Base-by-base conservation (phyloP, 176 grass and related monocot genomes). In the Oropetium thomaeum region DNA sequence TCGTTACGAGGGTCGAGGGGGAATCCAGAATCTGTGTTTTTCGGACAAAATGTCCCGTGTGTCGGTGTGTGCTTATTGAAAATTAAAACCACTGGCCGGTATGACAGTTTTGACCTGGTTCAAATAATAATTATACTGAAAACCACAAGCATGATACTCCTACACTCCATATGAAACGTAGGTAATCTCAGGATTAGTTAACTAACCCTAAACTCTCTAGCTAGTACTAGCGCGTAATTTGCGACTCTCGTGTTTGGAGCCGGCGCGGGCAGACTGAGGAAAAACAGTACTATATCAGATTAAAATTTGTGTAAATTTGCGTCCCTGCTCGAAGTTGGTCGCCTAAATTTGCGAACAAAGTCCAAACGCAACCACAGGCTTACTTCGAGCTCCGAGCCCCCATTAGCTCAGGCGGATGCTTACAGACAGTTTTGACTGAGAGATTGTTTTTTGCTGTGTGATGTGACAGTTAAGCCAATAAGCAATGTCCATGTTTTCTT, bases 231-330 rank as follows among this genome's bases (percentile, higher is more conserved):
- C 6, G 71, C 84, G 78, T 58, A 55, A 86, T 77, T 76, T 81
- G 72, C 77, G 77, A 75, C 62, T 35, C 76, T 86, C 62, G 77
- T 80, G 70, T 42, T 80, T 41, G 27, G 76, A 79, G 77, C 64
- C 55, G 77, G 63, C 28, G n/a, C 83, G 25, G 49, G 14, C 28
- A 10, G 39, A n/a, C n/a, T n/a, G n/a, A n/a, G n/a, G n/a, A n/a
- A n/a, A n/a, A n/a, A n/a, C n/a, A n/a, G n/a, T n/a, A n/a, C n/a
- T n/a, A n/a, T n/a, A n/a, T n/a, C n/a, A n/a, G n/a, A n/a, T n/a
- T n/a, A n/a, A n/a, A n/a, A n/a, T n/a, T n/a, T n/a, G 29, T 32
- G 71, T 83, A 83, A 75, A 83, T 62, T 43, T 59, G 31, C 39
- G 38, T 67, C 71, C 71, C 71, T 43, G 45, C 14, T 35, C 26